Evolutionary conservation across 352 stramenopile genomes (phyloP).

Genomic region (Phytophthora podocarpi): DNA sequence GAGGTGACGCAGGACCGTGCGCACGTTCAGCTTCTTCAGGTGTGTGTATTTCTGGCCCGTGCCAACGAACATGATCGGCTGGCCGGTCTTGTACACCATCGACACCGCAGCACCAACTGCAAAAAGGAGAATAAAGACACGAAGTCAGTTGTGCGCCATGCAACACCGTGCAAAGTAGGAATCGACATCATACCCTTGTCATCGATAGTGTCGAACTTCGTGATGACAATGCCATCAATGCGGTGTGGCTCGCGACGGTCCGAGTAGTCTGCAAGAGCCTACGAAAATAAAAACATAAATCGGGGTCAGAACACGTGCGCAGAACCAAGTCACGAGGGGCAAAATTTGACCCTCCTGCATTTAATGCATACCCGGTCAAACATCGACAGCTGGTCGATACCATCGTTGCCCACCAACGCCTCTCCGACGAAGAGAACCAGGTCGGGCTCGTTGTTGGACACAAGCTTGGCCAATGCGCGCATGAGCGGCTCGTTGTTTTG

Average conservation of each 20-base stretch:
- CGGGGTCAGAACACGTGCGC: slow-evolving; percentile 5
- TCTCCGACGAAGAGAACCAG: slow-evolving; percentile 99
- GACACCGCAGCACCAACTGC: slow-evolving; percentile 98
- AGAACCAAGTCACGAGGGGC: background rate
- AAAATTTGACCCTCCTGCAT: too few species aligned
- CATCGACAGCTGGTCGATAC: slow-evolving; percentile 97
- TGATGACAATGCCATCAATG: slow-evolving; percentile 99
- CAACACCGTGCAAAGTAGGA: background rate
- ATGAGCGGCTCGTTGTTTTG: slow-evolving; percentile 99
- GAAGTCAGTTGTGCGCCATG: background rate
- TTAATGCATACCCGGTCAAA: slow-evolving; percentile 89
- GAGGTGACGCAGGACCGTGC: slow-evolving; percentile 95
- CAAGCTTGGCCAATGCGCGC: slow-evolving; percentile 96
- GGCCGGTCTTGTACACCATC: slow-evolving; percentile 98
- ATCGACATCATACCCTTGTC: slow-evolving; percentile 91
- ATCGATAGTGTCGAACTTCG: slow-evolving; percentile 99
- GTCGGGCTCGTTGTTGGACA: slow-evolving; percentile 97
- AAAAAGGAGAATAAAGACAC: slow-evolving; percentile 5
- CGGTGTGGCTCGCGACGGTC: slow-evolving; percentile 86
- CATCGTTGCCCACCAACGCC: slow-evolving; percentile 98
- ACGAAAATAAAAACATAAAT: slow-evolving; percentile 4
- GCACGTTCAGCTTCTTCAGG: slow-evolving; percentile 97
- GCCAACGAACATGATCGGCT: slow-evolving; percentile 99
- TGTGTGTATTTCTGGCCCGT: slow-evolving; percentile 99
- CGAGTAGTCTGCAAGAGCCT: slow-evolving; percentile 91